These are phyloP conservation scores for Triticum monococcum DNA, from an alignment of 176 grass and related monocot species.

Conservation along the genomic window DNA sequence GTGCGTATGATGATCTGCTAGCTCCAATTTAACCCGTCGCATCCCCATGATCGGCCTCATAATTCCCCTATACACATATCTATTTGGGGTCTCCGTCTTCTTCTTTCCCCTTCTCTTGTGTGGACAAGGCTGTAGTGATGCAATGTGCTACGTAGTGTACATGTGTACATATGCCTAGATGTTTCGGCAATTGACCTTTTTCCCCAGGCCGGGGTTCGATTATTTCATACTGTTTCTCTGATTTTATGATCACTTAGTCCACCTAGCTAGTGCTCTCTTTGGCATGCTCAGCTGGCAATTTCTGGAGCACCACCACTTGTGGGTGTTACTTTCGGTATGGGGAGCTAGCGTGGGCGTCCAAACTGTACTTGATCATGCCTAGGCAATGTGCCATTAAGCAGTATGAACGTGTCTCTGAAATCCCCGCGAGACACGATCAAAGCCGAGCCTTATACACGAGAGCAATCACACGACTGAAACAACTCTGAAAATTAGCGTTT, in stretches of 20 bases:
- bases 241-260: constrained; percentile 44
- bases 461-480: not conserved
- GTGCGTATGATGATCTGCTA: not conserved
- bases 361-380: not conserved
- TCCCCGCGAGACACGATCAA: not conserved
- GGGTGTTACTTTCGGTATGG: not conserved
- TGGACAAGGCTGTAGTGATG: not conserved
- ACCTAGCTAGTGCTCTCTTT: not conserved
- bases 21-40: constrained; percentile 6
- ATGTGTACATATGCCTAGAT: constrained; percentile 1
- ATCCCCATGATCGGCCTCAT: not conserved
- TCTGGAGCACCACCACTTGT: constrained; percentile 12
- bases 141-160: constrained; percentile 21
- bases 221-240: constrained; percentile 16
- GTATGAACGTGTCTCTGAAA: not conserved
- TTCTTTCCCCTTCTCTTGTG: not conserved
- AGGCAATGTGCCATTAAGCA: not conserved
- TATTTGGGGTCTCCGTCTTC: constrained; percentile 4
- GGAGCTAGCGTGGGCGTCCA: not conserved
- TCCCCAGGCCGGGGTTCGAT: not conserved
- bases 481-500: not conserved
- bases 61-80: not conserved
- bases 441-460: too few species aligned
- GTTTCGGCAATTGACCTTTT: not conserved
- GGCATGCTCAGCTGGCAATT: not conserved